A percentile compares a stretch with the other conserved stretches of the same genome.
phyloP scores from a whole-genome alignment of 148 eudicot genomes.

The Spergularia marina region DNA sequence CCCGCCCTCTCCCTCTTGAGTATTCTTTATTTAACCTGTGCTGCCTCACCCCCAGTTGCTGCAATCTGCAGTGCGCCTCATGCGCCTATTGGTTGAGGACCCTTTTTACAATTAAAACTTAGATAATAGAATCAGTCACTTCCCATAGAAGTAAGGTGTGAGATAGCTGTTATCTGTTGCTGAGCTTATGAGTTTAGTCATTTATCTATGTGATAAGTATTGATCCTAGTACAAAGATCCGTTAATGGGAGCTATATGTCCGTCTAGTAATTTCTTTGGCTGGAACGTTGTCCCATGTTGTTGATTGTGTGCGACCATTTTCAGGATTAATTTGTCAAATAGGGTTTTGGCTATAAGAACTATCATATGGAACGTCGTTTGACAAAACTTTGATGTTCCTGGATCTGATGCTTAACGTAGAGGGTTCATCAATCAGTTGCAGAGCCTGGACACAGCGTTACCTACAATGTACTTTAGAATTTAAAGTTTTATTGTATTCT shows the following conservation, averaged over 20 bases:
- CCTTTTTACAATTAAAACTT: no score
- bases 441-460: not conserved
- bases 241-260: not conserved
- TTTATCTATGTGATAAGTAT: not conserved
- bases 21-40: no score
- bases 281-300: no score
- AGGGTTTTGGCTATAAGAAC: no score
- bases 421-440: not conserved
- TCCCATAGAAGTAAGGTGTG: not conserved
- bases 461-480: not conserved
- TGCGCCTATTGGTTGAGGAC: no score
- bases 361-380: not conserved
- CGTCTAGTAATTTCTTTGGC: no score
- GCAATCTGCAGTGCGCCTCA: no score
- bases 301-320: no score
- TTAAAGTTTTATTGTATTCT: not conserved
- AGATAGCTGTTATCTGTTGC: not conserved
- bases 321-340: no score
- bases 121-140: not conserved
- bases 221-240: not conserved
- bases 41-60: no score
- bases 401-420: not conserved
- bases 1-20: no score
- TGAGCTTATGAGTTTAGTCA: not conserved
- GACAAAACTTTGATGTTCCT: not conserved